A percentile compares a stretch with the other conserved stretches of the same genome.
Conservation (phyloP, 2,329 filamentous ascomycete species). For the Ilyonectria robusta region DNA sequence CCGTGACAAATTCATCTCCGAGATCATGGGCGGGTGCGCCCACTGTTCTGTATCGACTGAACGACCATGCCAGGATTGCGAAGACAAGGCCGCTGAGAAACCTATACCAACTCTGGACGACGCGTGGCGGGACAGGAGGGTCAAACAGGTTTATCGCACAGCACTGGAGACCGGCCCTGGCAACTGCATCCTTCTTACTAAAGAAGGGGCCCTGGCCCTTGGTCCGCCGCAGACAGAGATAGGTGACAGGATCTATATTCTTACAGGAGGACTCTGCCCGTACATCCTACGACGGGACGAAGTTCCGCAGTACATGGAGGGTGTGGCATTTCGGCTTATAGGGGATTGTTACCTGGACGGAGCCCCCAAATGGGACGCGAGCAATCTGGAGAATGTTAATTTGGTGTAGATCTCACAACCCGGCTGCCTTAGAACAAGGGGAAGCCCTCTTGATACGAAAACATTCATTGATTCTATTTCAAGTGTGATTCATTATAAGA, state of each 20-base stretch:
- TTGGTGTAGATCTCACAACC: constrained; percentile 22
- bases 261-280: constrained; percentile 39
- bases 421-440: neutral
- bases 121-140: constrained; percentile 13
- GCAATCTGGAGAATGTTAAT: constrained; percentile 19
- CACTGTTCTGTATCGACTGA: constrained; percentile 9
- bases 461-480: constrained; percentile 18
- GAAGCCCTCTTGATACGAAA: neutral
- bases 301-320: neutral
- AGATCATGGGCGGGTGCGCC: constrained; percentile 21
- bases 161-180: constrained; percentile 29
- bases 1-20: constrained; percentile 16
- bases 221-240: constrained; percentile 27
- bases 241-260: constrained; percentile 31
- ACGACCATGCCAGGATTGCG: constrained; percentile 20
- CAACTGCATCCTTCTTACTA: constrained; percentile 32
- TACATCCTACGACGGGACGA: constrained; percentile 30
- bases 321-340: constrained; percentile 25
- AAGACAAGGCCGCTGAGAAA: neutral
- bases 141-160: constrained; percentile 11
- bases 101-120: constrained; percentile 6
- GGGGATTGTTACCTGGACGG: constrained; percentile 36
- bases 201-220: constrained; percentile 25
- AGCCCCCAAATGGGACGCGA: constrained; percentile 20
- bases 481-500: neutral